phyloP scores from a whole-genome alignment of 139 green algal species.

The Chlorella vulgaris region DNA sequence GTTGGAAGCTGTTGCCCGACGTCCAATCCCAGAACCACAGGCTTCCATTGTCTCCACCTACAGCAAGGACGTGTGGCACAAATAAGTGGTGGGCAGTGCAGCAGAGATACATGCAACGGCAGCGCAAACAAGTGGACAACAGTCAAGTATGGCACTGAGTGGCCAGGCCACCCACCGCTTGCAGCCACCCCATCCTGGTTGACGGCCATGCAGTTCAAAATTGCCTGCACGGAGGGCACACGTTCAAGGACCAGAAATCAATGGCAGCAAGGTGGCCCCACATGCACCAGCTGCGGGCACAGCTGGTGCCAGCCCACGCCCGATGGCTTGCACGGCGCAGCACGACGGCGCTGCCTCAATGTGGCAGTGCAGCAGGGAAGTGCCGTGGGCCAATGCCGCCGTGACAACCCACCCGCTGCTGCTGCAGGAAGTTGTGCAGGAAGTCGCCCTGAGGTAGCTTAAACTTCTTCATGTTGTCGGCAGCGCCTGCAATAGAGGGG shows the following conservation, averaged over 20 bases:
- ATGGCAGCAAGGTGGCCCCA: too few relatives aligned
- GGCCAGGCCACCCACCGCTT: slow-evolving; percentile 68
- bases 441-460: slow-evolving; percentile 86
- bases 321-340: too few relatives aligned
- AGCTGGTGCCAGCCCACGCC: too few relatives aligned
- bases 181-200: slow-evolving; percentile 96
- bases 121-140: too few relatives aligned
- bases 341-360: too few relatives aligned
- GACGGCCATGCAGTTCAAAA: slow-evolving; percentile 92
- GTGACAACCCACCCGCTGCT: slow-evolving; percentile 64
- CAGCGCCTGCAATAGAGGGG: slow-evolving; percentile 51
- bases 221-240: slow-evolving; percentile 63
- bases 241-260: too few relatives aligned
- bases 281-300: too few relatives aligned
- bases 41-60: slow-evolving; percentile 74
- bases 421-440: slow-evolving; percentile 96
- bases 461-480: slow-evolving; percentile 99
- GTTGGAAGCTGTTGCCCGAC: slow-evolving; percentile 94
- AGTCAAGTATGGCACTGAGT: too few relatives aligned
- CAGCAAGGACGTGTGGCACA: too few relatives aligned
- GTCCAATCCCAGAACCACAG: slow-evolving; percentile 96
- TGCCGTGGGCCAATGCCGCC: not conserved
- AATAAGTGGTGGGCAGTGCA: too few relatives aligned
- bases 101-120: not conserved
- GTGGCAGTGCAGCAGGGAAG: too few relatives aligned